Base-by-base conservation (phyloP, 2,329 filamentous ascomycete species). In the Xylariaceae sp. region DNA sequence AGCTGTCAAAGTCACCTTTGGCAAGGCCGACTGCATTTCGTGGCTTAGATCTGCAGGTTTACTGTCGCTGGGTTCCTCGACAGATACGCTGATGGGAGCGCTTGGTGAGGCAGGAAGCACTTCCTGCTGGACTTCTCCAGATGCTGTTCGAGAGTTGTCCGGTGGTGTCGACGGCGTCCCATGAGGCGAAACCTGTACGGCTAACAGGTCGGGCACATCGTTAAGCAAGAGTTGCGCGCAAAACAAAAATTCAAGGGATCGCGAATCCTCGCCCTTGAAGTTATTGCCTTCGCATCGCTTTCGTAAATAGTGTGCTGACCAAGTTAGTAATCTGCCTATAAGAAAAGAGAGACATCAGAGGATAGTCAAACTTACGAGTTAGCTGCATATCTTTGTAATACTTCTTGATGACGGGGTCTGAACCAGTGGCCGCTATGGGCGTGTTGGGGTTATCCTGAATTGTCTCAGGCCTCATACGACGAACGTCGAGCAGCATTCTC, bases 401-500 rank as follows among this genome's bases (percentile, higher is more conserved):
- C 19, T 71, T 69, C 33, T 67, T 66, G 28, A 81, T 66, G 1
- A 69, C 64, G 9, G 74, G 72, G 42, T 80, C 77, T 17, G 74
- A 69, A 18, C 78, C 75, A 31, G 75, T 71, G 1, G 75, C 72
- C 3, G 72, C 64, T 12, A 84, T 68, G 47, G 79, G 77, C 2
- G 77, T 78, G 46, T 81, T 73, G 0, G 70, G 61, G 38, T 72
- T 70, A 1, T 74, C 70, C 28, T 68, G 63, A 19, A 70, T 64
- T 0, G 79, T 82, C 56, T 77, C 76, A 1, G 84, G 83, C 5
- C 84, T 73, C 1, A 81, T 77, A 54, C 80, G 79, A 38, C 83
- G 75, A 50, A 85, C 84, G n/a, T 72, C 72, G 10, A 86, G 66
- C 4, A 87, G 73, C 80, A 86, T 83, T 63, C 79, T 78, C 45